Conservation (phyloP, 805 yeast species). For the Lachancea quebecensis region DNA sequence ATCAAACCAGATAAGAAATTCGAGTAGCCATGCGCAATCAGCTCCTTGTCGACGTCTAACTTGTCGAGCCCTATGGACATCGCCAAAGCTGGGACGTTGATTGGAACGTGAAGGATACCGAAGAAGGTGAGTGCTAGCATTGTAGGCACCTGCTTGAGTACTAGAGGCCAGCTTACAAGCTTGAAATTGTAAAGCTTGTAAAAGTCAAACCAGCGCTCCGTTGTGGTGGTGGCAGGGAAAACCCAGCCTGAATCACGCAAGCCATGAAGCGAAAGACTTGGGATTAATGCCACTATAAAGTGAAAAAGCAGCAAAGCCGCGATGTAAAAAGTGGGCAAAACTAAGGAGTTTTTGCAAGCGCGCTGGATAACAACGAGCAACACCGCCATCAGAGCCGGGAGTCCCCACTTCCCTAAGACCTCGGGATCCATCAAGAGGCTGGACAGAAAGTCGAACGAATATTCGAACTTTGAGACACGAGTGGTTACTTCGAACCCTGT, state of each 20-base stretch:
- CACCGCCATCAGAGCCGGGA: constrained; percentile 61
- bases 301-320: constrained; percentile 66
- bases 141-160: constrained; percentile 70
- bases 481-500: constrained; percentile 93
- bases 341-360: constrained; percentile 53
- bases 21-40: constrained; percentile 91
- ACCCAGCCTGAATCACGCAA: constrained; percentile 82
- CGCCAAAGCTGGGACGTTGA: constrained; percentile 95
- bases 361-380: constrained; percentile 58
- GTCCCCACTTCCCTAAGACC: constrained; percentile 55
- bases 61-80: constrained; percentile 78
- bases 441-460: constrained; percentile 49
- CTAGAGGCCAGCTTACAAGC: constrained; percentile 66
- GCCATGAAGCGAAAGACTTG: constrained; percentile 50
- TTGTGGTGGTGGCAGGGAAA: constrained; percentile 46
- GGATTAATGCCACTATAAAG: constrained; percentile 53
- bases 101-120: constrained; percentile 94
- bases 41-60: constrained; percentile 84
- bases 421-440: constrained; percentile 33
- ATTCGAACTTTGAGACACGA: constrained; percentile 63
- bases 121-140: constrained; percentile 95
- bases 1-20: constrained; percentile 74
- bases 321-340: constrained; percentile 78
- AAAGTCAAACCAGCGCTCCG: constrained; percentile 87
- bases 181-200: constrained; percentile 65